These are phyloP conservation scores for Pythium aristosporum DNA, from an alignment of 352 stramenopile species.

Conservation along the genomic window DNA sequence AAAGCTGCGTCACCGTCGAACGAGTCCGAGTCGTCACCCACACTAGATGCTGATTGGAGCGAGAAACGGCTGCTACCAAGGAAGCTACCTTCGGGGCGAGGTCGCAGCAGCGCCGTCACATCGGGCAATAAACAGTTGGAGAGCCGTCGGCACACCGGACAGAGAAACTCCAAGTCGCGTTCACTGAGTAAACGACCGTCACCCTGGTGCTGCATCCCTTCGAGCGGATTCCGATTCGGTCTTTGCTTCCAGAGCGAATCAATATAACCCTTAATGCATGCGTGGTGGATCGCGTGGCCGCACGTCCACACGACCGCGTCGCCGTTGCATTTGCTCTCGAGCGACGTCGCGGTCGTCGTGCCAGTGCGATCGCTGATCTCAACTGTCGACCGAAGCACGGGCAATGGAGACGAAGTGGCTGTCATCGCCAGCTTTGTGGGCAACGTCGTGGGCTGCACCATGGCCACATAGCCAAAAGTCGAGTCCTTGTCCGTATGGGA, in stretches of 20 bases:
- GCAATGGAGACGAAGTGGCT: background rate
- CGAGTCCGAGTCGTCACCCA: conserved; percentile 15
- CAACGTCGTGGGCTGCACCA: conserved; percentile 63
- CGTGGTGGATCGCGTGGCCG: conserved; percentile 65
- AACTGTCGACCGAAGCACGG: conserved; percentile 5
- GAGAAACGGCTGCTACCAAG: conserved; percentile 19
- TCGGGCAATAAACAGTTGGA: conserved; percentile 72
- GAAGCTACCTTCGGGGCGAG: background rate
- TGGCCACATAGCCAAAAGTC: conserved; percentile 65
- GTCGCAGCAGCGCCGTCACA: conserved; percentile 13
- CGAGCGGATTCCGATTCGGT: conserved; percentile 35
- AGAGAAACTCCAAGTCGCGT: conserved; percentile 73
- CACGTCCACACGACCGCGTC: conserved; percentile 69
- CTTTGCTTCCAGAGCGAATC: conserved; percentile 66
- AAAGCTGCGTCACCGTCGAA: background rate
- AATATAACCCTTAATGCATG: conserved; percentile 72
- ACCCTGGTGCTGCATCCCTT: conserved; percentile 33
- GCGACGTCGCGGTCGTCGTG: background rate
- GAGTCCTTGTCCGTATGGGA: conserved; percentile 31
- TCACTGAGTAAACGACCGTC: conserved; percentile 70
- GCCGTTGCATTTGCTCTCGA: conserved; percentile 8
- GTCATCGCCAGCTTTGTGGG: conserved; percentile 35
- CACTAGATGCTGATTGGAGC: conserved; percentile 1
- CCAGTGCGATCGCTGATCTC: conserved; percentile 14
- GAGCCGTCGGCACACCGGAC: conserved; percentile 71